Evolutionary conservation across 2,329 filamentous ascomycete genomes (phyloP), one percentile per base, ranked within the genome.

Genomic region (Penicillium glabrum): DNA sequence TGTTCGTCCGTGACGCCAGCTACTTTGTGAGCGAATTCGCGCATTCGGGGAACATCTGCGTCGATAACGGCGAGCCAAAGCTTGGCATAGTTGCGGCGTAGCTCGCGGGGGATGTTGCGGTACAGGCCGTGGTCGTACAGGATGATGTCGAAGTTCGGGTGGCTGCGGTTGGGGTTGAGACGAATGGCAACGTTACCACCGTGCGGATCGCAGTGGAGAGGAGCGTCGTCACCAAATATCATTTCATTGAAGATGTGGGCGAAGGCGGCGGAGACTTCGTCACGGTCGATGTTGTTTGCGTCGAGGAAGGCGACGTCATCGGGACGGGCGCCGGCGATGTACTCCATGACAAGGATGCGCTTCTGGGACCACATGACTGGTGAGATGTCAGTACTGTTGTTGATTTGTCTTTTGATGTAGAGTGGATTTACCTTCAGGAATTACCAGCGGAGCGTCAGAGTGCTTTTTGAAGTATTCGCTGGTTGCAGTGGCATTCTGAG

Each of bases 161-260:
- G 79, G 39, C 82, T 79, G 35, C 84, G 81, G 16, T 73, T 76
- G 5, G 82, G 73, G 69, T 93, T 95, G 72, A 90, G 87, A 43
- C 93, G 87, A 59, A 99, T 91, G 23, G 95, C 93, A 54, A 99
- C 89, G 70, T 99, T 99, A 46, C 95, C 95, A 47, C 93, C 95
- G 70, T 99, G 95, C 0, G 95, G 95, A 71, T 99, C 95, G 76
- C 95, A 99, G 77, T 99, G 95, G 39, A 99, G 79, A 0, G 95
- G 92, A 0, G 93, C 93, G 57, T 88, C 84, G 51, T 88, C 85
- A 48, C 93, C 93, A 64, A 99, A 99, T 65, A 99, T 97, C 95
- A 99, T 99, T 73, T 98, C 93, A 79, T 99, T 99, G 83, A 99
- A 99, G 57, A 99, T 91, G 57, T 88, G 87, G 0, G 95, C 89